phyloP scores from a whole-genome alignment of 805 yeast genomes.

The Soucietia sequanensis region DNA sequence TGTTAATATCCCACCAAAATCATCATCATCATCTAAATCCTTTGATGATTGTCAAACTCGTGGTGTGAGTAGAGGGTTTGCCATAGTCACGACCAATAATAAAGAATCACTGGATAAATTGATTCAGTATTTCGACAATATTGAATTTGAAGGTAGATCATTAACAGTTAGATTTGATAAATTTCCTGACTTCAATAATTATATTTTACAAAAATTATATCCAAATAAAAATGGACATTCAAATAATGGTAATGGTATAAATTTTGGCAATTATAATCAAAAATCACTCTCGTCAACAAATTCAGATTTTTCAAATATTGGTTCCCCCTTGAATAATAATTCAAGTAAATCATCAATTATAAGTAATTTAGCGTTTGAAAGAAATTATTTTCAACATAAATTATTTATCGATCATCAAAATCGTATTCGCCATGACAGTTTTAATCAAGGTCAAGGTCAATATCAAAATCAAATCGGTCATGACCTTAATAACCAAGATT shows the following conservation, averaged over 20 bases:
- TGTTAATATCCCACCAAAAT: background rate
- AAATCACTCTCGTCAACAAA: background rate
- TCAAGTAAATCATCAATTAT: background rate
- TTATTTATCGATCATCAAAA: too few species aligned
- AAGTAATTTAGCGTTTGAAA: constrained; percentile 25
- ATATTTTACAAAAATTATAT: constrained; percentile 23
- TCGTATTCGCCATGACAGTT: too few species aligned
- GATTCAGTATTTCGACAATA: constrained; percentile 50
- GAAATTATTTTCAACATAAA: constrained; percentile 31
- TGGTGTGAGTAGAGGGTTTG: constrained; percentile 53
- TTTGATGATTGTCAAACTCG: background rate
- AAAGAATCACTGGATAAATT: constrained; percentile 47
- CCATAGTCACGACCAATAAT: constrained; percentile 53
- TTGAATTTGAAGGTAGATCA: constrained; percentile 56
- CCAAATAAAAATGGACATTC: constrained; percentile 6
- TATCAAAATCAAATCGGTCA: too few species aligned
- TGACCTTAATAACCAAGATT: constrained; percentile 5
- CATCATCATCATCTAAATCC: background rate
- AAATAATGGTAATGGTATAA: too few species aligned
- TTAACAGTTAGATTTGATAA: constrained; percentile 62
- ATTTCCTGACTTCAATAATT: constrained; percentile 42
- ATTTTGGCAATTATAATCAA: too few species aligned
- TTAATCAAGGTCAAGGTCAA: too few species aligned
- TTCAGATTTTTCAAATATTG: too few species aligned
- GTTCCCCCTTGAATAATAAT: too few species aligned